Base-by-base conservation (phyloP, 2,329 filamentous ascomycete genomes). In the Fusarium transvaalense region DNA sequence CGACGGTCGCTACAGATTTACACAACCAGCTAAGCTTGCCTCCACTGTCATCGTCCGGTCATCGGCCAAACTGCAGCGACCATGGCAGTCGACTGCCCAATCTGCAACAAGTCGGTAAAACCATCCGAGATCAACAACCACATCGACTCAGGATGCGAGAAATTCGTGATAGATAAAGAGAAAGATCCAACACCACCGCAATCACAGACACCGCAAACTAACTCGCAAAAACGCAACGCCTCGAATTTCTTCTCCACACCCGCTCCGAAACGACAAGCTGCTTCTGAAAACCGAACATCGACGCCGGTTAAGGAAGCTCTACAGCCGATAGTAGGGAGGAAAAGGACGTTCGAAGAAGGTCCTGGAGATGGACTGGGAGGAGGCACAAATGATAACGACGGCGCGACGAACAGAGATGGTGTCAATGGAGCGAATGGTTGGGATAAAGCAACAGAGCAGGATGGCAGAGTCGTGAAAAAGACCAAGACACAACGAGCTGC, bases 101-200 rank as follows among this genome's bases (percentile, higher is more conserved):
- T 94, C 70, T 97, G 94, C 82, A 85, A 87, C 75, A 91, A 91
- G 73, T 83, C 85, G 57, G 92, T 96, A 74, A 90, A 88, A 69
- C 82, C 90, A 69, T 82, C 83, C 75, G 87, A 91, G 71, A 98
- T 98, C 83, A 98, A 98, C 81, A 85, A 86, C 71, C 95, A 98
- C 79, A 89, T 98, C 76, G 96, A 98, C 81, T 95, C 93, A 31
- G 87, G 87, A 68, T 98, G 95, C 82, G 79, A 86, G 63, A 84
- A 83, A 35, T 90, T 90, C 76, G 78, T 96, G 66, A 82, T 91
- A 76, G 87, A 89, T 61, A 76, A 82, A 71, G 72, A 77, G 12
- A 75, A 76, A 29, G 76, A 68, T 46, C 79, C 73, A 6, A 71
- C 76, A 55, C 72, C 72, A 19, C 72, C 72, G 13, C 73, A 74